A percentile compares a stretch with the other conserved stretches of the same genome.
These are phyloP conservation scores for Tetrahymena malaccensis DNA, from an alignment of 73 alveolate genomes.

Conservation along the genomic window DNA sequence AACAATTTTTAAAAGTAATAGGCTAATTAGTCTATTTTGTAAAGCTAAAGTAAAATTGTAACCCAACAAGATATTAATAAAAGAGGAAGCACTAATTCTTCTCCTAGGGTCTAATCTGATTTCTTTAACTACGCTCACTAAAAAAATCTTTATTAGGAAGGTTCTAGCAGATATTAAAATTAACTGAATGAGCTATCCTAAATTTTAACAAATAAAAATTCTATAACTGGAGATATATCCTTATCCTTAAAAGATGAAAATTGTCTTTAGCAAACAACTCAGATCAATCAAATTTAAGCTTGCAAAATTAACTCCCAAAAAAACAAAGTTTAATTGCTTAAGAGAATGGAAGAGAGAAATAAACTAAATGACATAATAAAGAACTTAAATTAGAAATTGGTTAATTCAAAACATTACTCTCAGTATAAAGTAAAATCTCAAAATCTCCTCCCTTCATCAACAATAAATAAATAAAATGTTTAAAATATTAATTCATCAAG, in stretches of 20 bases:
- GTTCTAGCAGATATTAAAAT: background rate
- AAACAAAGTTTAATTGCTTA: background rate
- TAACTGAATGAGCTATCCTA: background rate
- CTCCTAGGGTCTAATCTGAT: background rate
- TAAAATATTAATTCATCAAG: background rate
- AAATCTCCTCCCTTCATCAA: background rate
- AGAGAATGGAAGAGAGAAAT: background rate
- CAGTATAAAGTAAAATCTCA: background rate
- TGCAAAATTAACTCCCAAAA: background rate
- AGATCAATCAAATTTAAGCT: background rate
- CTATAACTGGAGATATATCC: background rate
- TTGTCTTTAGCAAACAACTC: background rate
- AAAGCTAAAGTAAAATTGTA: background rate
- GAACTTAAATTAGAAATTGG: background rate
- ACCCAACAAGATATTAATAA: background rate
- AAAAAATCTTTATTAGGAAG: background rate
- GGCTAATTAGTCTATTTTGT: background rate
- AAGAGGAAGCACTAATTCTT: background rate
- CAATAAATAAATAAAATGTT: background rate
- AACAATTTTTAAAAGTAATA: background rate
- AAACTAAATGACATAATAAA: background rate
- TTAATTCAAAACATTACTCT: background rate
- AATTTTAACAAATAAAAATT: background rate
- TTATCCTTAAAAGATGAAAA: background rate
- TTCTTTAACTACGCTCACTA: background rate